Evolutionary conservation across 108 stramenopile species (phyloP).

Genomic region (Seminavis robusta): DNA sequence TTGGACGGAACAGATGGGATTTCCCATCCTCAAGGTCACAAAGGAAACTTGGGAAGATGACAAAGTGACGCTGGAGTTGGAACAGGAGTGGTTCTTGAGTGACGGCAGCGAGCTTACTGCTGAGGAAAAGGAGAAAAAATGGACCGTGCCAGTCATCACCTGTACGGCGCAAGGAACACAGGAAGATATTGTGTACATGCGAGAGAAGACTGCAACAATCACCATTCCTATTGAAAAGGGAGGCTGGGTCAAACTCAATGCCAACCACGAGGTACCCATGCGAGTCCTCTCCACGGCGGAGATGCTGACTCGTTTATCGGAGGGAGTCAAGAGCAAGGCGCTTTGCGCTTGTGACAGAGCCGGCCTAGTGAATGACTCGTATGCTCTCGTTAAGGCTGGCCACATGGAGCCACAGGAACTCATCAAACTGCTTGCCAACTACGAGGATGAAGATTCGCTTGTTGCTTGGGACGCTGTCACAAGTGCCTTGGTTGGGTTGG

Average conservation of each 20-base stretch:
- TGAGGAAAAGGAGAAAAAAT: slow-evolving; percentile 74
- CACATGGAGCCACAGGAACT: slow-evolving; percentile 73
- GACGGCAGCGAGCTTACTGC: slow-evolving; percentile 72
- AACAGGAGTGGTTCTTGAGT: slow-evolving; percentile 89
- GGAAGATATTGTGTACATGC: slow-evolving; percentile 81
- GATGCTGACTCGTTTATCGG: slow-evolving; percentile 69
- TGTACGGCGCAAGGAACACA: slow-evolving; percentile 63
- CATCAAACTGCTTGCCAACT: slow-evolving; percentile 74
- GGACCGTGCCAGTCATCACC: slow-evolving; percentile 93
- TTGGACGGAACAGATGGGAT: slow-evolving; percentile 98
- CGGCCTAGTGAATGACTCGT: slow-evolving; percentile 82
- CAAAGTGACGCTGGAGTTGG: slow-evolving; percentile 69
- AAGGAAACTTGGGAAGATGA: slow-evolving; percentile 68
- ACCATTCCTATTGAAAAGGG: slow-evolving; percentile 54
- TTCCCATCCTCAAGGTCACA: slow-evolving; percentile 76
- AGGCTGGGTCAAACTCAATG: slow-evolving; percentile 94
- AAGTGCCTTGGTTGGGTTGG: slow-evolving; percentile 67
- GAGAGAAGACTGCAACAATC: slow-evolving; percentile 74
- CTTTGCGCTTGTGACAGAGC: slow-evolving; percentile 84
- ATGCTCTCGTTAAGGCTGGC: slow-evolving; percentile 91
- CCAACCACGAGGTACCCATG: slow-evolving; percentile 93
- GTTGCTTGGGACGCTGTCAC: slow-evolving; percentile 87
- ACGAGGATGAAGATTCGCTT: slow-evolving; percentile 80
- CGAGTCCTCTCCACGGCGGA: slow-evolving; percentile 76
- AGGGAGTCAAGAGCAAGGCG: slow-evolving; percentile 55